phyloP scores from a whole-genome alignment of 2,329 filamentous ascomycete genomes.

The Lachnellula suecica region DNA sequence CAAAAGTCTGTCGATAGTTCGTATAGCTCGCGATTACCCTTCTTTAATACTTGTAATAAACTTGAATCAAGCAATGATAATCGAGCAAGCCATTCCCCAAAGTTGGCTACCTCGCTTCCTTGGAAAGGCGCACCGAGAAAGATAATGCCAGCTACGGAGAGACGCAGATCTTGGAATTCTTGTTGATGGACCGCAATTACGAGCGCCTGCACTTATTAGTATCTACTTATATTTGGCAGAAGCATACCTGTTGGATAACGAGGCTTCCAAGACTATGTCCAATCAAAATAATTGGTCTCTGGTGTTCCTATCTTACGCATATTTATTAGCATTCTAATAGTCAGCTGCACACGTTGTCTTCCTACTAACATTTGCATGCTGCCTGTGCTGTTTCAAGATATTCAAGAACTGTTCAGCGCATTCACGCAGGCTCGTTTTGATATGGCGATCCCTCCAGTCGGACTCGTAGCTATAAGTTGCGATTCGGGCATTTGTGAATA shows the following conservation, averaged over 20 bases:
- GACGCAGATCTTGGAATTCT: conserved; percentile 11
- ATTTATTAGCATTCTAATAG: conserved; percentile 3
- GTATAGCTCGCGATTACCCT: conserved; percentile 4
- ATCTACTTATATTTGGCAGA: neutral
- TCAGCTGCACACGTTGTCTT: neutral
- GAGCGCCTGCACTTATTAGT: conserved; percentile 11
- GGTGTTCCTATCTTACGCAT: conserved; percentile 10
- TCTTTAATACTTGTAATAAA: conserved; percentile 10
- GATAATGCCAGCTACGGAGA: conserved; percentile 15
- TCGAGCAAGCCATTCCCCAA: conserved; percentile 5
- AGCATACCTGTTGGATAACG: conserved; percentile 16
- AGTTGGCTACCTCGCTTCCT: conserved; percentile 11
- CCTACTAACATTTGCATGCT: conserved; percentile 9
- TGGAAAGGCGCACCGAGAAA: conserved; percentile 19
- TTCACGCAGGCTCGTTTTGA: conserved; percentile 16
- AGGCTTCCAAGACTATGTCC: conserved; percentile 19
- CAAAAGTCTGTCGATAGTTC: conserved; percentile 8
- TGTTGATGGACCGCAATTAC: conserved; percentile 4
- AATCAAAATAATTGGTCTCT: conserved; percentile 16
- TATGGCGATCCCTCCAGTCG: conserved; percentile 11
- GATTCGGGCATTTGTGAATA: conserved; percentile 14
- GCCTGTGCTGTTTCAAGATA: conserved; percentile 9
- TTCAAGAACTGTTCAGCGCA: conserved; percentile 15
- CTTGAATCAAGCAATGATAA: neutral
- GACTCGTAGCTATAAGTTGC: conserved; percentile 22